Base-by-base conservation (phyloP, 768 basidiomycete species). In the Xerocomus brunneocitrinus region DNA sequence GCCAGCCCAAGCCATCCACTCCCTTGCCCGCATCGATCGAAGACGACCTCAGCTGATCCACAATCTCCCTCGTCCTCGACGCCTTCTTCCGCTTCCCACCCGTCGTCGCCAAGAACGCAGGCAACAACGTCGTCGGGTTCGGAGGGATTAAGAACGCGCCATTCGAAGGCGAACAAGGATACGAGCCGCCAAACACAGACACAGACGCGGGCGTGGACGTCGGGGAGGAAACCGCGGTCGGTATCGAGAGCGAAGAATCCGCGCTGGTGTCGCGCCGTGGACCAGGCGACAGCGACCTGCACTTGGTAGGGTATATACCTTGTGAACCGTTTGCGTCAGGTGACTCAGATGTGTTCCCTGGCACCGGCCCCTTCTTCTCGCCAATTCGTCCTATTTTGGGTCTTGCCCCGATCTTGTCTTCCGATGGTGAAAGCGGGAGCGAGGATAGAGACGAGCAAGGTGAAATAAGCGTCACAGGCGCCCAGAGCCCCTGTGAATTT, bases 21-120 rank as follows among this genome's bases (percentile, higher is more conserved):
- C 31, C 55, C 49, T 56, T 64, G 6, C 64, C 64, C 12, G 30
- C 51, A 52, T 65, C 64, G 8, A 67, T 48, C 35, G 63, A 64
- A 41, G 56, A 61, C 39, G 62, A 66, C 50, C 63, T 58, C 53
- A 67, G n/a, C 36, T 55, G 58, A 48, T 67, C 65, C 1, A 67
- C 62, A 35, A 67, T 68, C 54, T 68, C 65, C n/a, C 66, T 61
- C 54, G 65, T 67, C 39, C 62, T 55, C 27, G 66, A 67, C 9
- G 53, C 14, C 57, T 58, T 68, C 55, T 67, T 67, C 12, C 62
- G 54, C 31, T 66, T 64, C 40, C 43, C 49, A 24, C 34, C 36
- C 39, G 61, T 22, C 16, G 59, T 59, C 13, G 63, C 53, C 12
- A 67, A 46, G 49, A 67, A 67, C 0, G 66, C 61, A 28, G 66